Evolutionary conservation across 371 early-diverging fungal genomes (phyloP).

Genomic region (Rhizomucor pusillus): DNA sequence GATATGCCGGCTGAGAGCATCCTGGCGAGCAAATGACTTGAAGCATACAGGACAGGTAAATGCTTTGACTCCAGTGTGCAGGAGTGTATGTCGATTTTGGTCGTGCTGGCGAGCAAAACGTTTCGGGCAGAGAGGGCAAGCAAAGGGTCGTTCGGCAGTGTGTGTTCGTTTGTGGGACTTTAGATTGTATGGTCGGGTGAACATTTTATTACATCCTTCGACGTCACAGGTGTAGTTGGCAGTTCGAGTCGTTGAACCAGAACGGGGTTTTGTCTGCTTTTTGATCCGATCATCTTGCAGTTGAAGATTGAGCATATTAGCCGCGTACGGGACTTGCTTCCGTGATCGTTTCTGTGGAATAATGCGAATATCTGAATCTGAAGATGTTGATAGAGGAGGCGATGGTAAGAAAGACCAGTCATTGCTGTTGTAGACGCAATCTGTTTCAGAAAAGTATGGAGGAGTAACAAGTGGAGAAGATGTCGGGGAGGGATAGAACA

Average conservation of each 20-base stretch:
- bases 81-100: slow-evolving; percentile 75
- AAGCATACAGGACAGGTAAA: slow-evolving; percentile 60
- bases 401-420: not conserved
- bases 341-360: slow-evolving; percentile 2
- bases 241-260: not conserved
- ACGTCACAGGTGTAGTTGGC: slow-evolving; percentile 13
- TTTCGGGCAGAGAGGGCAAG: slow-evolving; percentile 56
- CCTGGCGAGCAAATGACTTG: slow-evolving; percentile 74
- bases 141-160: slow-evolving; percentile 73
- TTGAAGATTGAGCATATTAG: slow-evolving; percentile 19
- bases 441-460: too few species aligned
- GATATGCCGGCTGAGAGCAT: slow-evolving; percentile 67
- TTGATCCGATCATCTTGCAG: slow-evolving; percentile 4
- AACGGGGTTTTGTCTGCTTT: not conserved
- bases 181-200: slow-evolving; percentile 79
- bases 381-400: not conserved
- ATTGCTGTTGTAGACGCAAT: too few species aligned
- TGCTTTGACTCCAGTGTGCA: slow-evolving; percentile 67
- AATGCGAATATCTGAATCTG: not conserved
- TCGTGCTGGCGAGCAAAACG: slow-evolving; percentile 75
- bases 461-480: too few species aligned
- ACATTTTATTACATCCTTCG: slow-evolving; percentile 64
- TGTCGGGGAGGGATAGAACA: too few species aligned
- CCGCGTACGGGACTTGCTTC: slow-evolving; percentile 16
- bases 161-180: slow-evolving; percentile 78